These are phyloP conservation scores for Lactarius vividus DNA, from an alignment of 768 basidiomycete species.

Conservation along the genomic window DNA sequence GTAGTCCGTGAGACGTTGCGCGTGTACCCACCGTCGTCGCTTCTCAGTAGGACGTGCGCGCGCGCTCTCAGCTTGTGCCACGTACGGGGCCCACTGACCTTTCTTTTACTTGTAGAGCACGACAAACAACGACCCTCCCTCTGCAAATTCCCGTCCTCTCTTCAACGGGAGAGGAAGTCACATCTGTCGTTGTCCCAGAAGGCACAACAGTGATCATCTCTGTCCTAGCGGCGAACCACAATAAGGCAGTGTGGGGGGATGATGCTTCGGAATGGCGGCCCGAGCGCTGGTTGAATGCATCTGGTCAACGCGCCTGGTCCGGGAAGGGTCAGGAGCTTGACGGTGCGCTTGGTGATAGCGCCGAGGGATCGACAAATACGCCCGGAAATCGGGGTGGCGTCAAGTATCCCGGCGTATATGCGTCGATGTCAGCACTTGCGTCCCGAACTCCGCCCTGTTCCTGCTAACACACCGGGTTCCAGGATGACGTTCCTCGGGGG, in stretches of 20 bases:
- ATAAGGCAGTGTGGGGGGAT: constrained; percentile 33
- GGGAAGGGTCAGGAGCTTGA: constrained; percentile 4
- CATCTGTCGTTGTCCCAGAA: neutral
- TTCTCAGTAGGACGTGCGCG: constrained; percentile 36
- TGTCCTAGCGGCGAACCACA: constrained; percentile 34
- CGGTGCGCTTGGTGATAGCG: constrained; percentile 13
- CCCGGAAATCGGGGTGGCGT: constrained; percentile 16
- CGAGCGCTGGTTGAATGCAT: constrained; percentile 32
- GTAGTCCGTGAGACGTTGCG: constrained; percentile 44
- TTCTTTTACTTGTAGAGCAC: constrained; percentile 28
- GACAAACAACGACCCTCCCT: constrained; percentile 9
- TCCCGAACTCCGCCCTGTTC: neutral
- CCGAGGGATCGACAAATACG: neutral
- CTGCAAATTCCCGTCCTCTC: constrained; percentile 1
- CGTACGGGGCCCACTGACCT: neutral
- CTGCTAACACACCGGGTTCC: neutral
- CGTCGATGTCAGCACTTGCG: constrained; percentile 25
- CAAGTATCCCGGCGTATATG: constrained; percentile 30
- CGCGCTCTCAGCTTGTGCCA: neutral
- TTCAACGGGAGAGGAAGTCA: neutral
- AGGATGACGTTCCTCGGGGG: constrained; percentile 3
- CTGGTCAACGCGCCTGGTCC: constrained; percentile 2
- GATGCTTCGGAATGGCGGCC: constrained; percentile 33
- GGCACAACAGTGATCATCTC: constrained; percentile 31
- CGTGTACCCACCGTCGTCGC: constrained; percentile 35